These are phyloP conservation scores for Penicillium sp. DNA, from an alignment of 2,329 filamentous ascomycete genomes.

Conservation along the genomic window DNA sequence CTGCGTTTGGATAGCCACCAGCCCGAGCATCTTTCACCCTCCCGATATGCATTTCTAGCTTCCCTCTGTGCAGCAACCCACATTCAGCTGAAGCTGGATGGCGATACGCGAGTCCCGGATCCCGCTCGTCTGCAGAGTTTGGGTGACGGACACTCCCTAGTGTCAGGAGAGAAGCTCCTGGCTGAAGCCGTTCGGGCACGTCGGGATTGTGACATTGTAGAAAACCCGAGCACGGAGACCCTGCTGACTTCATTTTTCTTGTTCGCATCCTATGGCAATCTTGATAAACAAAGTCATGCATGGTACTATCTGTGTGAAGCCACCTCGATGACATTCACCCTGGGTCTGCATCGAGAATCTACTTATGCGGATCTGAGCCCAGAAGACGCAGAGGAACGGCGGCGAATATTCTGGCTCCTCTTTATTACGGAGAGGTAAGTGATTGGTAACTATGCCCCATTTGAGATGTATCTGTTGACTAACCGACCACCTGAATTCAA, in stretches of 20 bases:
- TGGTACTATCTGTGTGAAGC: constrained; percentile 81
- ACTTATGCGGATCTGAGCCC: constrained; percentile 54
- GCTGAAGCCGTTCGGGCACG: constrained; percentile 62
- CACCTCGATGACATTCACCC: constrained; percentile 62
- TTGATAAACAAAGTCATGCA: constrained; percentile 74
- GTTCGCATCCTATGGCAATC: constrained; percentile 71
- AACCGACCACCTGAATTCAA: not conserved
- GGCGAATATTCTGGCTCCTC: constrained; percentile 73
- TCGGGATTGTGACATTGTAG: constrained; percentile 45
- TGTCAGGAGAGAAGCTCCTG: constrained; percentile 67
- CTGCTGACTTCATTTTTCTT: constrained; percentile 76
- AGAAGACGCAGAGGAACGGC: constrained; percentile 64
- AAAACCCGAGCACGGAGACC: constrained; percentile 45
- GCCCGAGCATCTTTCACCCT: constrained; percentile 55
- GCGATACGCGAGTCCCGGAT: constrained; percentile 30
- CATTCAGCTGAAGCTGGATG: constrained; percentile 50
- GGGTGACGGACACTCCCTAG: constrained; percentile 61
- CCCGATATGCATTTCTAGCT: constrained; percentile 47
- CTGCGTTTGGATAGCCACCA: constrained; percentile 49
- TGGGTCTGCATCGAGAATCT: constrained; percentile 50
- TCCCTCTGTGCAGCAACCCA: constrained; percentile 50
- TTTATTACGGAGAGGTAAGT: constrained; percentile 69
- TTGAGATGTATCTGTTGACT: not conserved
- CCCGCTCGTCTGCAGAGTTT: constrained; percentile 44
- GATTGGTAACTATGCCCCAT: not conserved